Evolutionary conservation across 108 stramenopile genomes (phyloP).

Genomic region (Pseudonitzschia multistriata): DNA sequence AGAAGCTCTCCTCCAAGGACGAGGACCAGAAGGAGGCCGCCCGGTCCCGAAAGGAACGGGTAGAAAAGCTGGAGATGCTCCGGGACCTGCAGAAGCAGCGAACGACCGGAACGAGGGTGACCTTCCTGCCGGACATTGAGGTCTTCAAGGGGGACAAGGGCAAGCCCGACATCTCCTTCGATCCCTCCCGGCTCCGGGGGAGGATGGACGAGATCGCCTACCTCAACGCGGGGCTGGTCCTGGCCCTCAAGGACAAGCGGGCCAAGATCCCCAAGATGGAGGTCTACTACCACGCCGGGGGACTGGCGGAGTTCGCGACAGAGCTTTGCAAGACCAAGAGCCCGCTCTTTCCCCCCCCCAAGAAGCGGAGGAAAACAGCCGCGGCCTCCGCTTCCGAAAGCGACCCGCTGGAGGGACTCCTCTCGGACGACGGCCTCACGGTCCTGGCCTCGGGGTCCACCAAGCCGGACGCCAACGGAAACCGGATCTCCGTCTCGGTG

Average conservation of each 20-base stretch:
- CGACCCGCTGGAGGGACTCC: slow-evolving; percentile 34
- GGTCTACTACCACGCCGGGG: slow-evolving; percentile 87
- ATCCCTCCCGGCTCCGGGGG: slow-evolving; percentile 62
- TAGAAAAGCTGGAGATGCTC: slow-evolving; percentile 37
- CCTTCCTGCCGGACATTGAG: slow-evolving; percentile 82
- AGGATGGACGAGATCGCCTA: slow-evolving; percentile 89
- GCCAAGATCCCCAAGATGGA: slow-evolving; percentile 37
- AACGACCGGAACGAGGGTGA: slow-evolving; percentile 71
- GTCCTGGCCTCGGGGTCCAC: slow-evolving; percentile 39
- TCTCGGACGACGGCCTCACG: slow-evolving; percentile 45
- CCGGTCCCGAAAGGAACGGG: slow-evolving; percentile 11
- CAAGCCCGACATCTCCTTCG: slow-evolving; percentile 73
- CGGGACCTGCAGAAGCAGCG: slow-evolving; percentile 43
- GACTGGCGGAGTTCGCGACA: slow-evolving; percentile 82
- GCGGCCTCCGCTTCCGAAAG: not conserved
- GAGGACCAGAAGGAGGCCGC: slow-evolving; percentile 37
- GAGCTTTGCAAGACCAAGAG: slow-evolving; percentile 78
- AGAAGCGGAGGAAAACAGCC: slow-evolving; percentile 24
- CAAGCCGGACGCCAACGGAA: slow-evolving; percentile 27
- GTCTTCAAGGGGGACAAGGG: slow-evolving; percentile 92
- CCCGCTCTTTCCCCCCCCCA: slow-evolving; percentile 54
- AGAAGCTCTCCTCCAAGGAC: not conserved
- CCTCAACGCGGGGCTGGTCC: slow-evolving; percentile 86
- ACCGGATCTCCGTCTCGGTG: slow-evolving; percentile 72
- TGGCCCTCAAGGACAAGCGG: slow-evolving; percentile 81